Conservation (phyloP, 495 filamentous ascomycete genomes). For the Ascobolus immersus region DNA sequence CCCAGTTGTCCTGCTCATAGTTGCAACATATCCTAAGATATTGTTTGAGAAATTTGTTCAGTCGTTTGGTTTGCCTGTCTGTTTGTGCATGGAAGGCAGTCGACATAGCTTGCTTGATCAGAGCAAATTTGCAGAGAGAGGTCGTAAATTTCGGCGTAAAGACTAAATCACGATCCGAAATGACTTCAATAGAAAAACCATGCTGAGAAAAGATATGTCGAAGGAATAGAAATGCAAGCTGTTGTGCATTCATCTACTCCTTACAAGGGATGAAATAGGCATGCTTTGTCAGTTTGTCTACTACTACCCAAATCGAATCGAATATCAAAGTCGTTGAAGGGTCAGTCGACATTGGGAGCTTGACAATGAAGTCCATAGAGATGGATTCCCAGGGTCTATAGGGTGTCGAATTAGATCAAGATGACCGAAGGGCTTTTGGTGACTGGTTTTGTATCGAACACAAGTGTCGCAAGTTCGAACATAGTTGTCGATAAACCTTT, state of each 20-base stretch:
- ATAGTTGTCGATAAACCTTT: no score
- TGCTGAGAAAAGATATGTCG: neutral
- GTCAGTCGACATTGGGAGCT: neutral
- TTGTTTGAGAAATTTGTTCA: constrained; percentile 1
- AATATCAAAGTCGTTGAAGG: neutral
- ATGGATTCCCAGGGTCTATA: no score
- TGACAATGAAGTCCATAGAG: no score
- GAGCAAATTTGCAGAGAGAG: neutral
- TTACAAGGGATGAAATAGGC: neutral
- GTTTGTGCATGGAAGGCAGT: constrained; percentile 4
- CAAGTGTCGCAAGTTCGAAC: no score
- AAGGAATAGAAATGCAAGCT: neutral
- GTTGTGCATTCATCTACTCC: no score
- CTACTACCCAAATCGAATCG: constrained; percentile 4
- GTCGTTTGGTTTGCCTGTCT: constrained; percentile 3
- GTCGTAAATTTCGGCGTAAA: neutral
- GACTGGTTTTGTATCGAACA: no score
- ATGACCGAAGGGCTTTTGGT: no score
- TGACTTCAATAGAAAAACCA: neutral
- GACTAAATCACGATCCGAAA: constrained; percentile 1
- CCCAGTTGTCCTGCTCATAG: neutral
- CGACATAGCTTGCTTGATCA: neutral
- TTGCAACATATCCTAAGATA: constrained; percentile 1
- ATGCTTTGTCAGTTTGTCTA: constrained; percentile 2
- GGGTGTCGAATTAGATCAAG: no score